phyloP scores from a whole-genome alignment of 2,329 filamentous ascomycete species.

The Trichoderma sp. region DNA sequence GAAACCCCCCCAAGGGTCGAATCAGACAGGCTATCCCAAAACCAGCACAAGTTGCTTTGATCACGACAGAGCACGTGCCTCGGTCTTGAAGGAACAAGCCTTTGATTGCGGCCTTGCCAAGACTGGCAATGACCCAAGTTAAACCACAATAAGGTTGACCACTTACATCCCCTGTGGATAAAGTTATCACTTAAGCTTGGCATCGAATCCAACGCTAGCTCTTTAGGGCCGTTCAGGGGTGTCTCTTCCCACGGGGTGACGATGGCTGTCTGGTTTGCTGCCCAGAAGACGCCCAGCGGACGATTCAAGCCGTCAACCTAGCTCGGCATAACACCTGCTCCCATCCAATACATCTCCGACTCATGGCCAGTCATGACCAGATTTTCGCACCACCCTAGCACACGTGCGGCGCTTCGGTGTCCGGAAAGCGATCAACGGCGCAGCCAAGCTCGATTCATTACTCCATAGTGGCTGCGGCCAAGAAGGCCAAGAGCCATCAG shows the following conservation, averaged over 20 bases:
- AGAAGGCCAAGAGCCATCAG: too few species aligned
- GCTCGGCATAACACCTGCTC: neutral
- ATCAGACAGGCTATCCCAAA: neutral
- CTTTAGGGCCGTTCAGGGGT: neutral
- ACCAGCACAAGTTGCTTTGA: neutral
- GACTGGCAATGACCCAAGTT: conserved; percentile 6
- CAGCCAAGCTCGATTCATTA: neutral
- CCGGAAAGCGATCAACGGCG: neutral
- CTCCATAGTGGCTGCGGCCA: neutral
- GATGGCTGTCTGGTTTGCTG: neutral
- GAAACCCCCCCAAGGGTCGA: neutral
- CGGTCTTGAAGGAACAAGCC: neutral
- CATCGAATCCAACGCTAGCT: conserved; percentile 4
- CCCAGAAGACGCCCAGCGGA: neutral
- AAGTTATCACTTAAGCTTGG: conserved; percentile 19
- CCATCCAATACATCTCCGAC: neutral
- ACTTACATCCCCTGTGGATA: neutral
- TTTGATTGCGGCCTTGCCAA: neutral
- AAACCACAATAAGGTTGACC: conserved; percentile 17
- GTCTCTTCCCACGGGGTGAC: neutral
- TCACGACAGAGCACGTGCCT: conserved; percentile 15
- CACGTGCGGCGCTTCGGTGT: conserved; percentile 15
- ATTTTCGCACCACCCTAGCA: neutral
- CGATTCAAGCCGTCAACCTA: neutral
- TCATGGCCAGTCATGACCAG: neutral